Evolutionary conservation across 2,329 filamentous ascomycete genomes (phyloP).

Genomic region (Biscogniauxia mediterranea): DNA sequence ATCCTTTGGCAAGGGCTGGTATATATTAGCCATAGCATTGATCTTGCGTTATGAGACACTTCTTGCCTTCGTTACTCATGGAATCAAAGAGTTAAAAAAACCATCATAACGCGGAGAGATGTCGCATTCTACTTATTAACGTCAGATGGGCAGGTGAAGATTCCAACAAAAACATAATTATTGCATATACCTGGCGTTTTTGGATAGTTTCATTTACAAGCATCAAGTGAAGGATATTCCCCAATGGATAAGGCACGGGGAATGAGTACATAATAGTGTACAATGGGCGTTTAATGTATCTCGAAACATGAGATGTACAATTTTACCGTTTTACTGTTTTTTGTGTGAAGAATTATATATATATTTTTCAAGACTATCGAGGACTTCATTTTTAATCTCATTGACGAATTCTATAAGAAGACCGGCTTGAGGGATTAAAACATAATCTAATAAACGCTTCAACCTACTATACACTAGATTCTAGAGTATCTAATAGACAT

Average conservation of each 20-base stretch:
- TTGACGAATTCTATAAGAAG: too few species aligned
- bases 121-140: neutral
- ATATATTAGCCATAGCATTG: neutral
- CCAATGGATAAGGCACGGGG: neutral
- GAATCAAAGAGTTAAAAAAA: neutral
- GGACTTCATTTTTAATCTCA: too few species aligned
- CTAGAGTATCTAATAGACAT: too few species aligned
- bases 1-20: neutral
- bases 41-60: neutral
- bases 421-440: too few species aligned
- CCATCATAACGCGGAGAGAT: neutral
- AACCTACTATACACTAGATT: too few species aligned
- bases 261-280: neutral
- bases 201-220: neutral
- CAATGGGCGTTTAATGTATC: neutral
- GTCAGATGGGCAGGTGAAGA: neutral
- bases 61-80: neutral
- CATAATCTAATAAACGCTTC: too few species aligned
- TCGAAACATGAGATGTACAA: neutral
- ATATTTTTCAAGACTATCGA: neutral
- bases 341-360: neutral
- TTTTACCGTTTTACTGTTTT: neutral
- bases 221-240: neutral
- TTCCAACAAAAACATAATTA: neutral
- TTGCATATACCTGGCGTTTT: neutral